Evolutionary conservation across 2,329 filamentous ascomycete genomes (phyloP).

Genomic region (Paecilomyces formosus): DNA sequence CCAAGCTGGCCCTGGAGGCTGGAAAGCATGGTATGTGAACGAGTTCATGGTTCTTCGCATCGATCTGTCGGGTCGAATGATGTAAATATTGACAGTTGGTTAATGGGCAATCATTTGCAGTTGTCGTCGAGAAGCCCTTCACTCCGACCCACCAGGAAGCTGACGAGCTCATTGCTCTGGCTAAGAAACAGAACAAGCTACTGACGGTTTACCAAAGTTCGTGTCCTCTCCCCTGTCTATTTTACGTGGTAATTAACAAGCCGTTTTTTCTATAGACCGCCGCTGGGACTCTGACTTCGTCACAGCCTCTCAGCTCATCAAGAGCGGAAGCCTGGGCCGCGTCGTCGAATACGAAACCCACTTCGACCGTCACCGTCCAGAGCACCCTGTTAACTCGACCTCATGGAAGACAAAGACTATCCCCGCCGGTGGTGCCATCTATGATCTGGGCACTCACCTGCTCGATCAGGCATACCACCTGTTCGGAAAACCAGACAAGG

Average conservation of each 20-base stretch:
- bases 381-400: slow-evolving; percentile 40
- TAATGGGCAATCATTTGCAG: slow-evolving; percentile 23
- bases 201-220: slow-evolving; percentile 63
- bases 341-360: slow-evolving; percentile 72
- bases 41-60: background rate
- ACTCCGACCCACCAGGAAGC: slow-evolving; percentile 65
- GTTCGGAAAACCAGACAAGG: slow-evolving; percentile 60
- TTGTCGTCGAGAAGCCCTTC: slow-evolving; percentile 78
- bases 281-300: slow-evolving; percentile 73
- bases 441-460: slow-evolving; percentile 69
- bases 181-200: slow-evolving; percentile 44
- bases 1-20: slow-evolving; percentile 56
- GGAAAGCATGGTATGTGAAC: slow-evolving; percentile 55
- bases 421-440: slow-evolving; percentile 61
- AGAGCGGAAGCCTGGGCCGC: slow-evolving; percentile 56
- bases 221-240: slow-evolving; percentile 5
- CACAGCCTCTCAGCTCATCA: slow-evolving; percentile 58
- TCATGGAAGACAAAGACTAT: slow-evolving; percentile 62
- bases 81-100: background rate
- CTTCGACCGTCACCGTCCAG: slow-evolving; percentile 66
- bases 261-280: slow-evolving; percentile 40
- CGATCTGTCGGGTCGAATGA: background rate
- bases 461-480: slow-evolving; percentile 66
- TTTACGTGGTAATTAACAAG: slow-evolving; percentile 3
- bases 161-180: slow-evolving; percentile 51